A percentile compares a stretch with the other conserved stretches of the same genome.
Evolutionary conservation across 1,284 basidiomycete genomes (phyloP).

Genomic region (Thelephora terrestris): DNA sequence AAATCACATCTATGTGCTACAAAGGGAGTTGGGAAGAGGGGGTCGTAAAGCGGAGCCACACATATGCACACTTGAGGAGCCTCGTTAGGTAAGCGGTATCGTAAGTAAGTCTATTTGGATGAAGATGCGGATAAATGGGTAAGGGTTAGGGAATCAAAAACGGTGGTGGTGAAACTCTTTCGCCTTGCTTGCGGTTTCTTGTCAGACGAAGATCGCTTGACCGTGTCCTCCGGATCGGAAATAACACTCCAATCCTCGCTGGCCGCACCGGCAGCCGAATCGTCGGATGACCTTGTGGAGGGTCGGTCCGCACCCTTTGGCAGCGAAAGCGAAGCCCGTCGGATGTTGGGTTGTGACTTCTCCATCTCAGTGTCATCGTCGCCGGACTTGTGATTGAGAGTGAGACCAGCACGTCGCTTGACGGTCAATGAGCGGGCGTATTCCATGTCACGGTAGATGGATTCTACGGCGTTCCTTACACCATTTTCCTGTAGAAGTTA

Average conservation of each 20-base stretch:
- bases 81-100: conserved; percentile 2
- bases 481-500: conserved; percentile 65
- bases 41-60: too few relatives aligned
- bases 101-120: conserved; percentile 15
- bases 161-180: conserved; percentile 48
- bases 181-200: conserved; percentile 36
- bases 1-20: too few relatives aligned
- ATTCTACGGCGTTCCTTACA: conserved; percentile 79
- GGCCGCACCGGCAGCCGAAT: conserved; percentile 37
- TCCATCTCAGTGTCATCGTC: conserved; percentile 36
- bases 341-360: conserved; percentile 20
- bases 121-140: conserved; percentile 29
- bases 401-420: conserved; percentile 38
- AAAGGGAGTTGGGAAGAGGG: too few relatives aligned
- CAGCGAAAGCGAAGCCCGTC: conserved; percentile 15
- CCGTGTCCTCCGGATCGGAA: conserved; percentile 55
- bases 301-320: conserved; percentile 21
- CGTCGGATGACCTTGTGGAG: conserved; percentile 41
- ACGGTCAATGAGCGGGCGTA: conserved; percentile 71
- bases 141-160: conserved; percentile 42
- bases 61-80: too few relatives aligned
- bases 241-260: conserved; percentile 82
- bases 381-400: conserved; percentile 28
- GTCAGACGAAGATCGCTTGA: conserved; percentile 39
- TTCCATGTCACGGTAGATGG: conserved; percentile 87